A percentile compares a stretch with the other conserved stretches of the same genome.
Evolutionary conservation across 495 filamentous ascomycete species (phyloP).

Genomic region (Neurospora discreta): DNA sequence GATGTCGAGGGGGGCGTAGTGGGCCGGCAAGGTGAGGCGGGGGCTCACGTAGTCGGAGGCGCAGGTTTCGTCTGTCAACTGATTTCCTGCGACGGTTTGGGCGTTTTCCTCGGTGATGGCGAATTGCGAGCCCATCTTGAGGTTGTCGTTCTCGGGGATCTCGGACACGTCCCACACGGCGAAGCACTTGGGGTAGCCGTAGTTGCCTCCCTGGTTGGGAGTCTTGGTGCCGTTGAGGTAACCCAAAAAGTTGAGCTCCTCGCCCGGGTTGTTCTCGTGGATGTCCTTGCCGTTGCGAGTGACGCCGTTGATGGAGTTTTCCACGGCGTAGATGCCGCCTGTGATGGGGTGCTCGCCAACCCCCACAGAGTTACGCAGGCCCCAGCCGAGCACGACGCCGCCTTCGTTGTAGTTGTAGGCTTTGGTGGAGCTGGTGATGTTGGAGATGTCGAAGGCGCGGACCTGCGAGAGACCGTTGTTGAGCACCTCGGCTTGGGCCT

Average conservation of each 20-base stretch:
- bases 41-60: slow-evolving; percentile 26
- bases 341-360: slow-evolving; percentile 45
- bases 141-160: slow-evolving; percentile 35
- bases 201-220: slow-evolving; percentile 26
- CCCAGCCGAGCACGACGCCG: slow-evolving; percentile 54
- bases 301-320: slow-evolving; percentile 54
- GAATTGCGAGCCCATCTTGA: slow-evolving; percentile 43
- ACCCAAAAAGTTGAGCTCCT: slow-evolving; percentile 60
- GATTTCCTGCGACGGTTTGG: background rate
- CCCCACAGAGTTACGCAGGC: slow-evolving; percentile 55
- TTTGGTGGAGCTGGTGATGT: slow-evolving; percentile 28
- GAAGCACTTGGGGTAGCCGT: slow-evolving; percentile 54
- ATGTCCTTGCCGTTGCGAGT: slow-evolving; percentile 42
- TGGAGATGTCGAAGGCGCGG: slow-evolving; percentile 45
- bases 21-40: slow-evolving; percentile 39
- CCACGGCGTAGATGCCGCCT: slow-evolving; percentile 55
- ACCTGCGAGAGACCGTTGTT: slow-evolving; percentile 45
- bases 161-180: slow-evolving; percentile 46
- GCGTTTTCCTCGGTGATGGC: slow-evolving; percentile 22
- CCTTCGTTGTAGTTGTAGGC: slow-evolving; percentile 25
- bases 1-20: slow-evolving; percentile 46
- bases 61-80: slow-evolving; percentile 38
- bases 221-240: slow-evolving; percentile 36
- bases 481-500: slow-evolving; percentile 30
- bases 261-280: slow-evolving; percentile 55